phyloP scores from a whole-genome alignment of 169 alveolate species.

The Plasmodium adleri region DNA sequence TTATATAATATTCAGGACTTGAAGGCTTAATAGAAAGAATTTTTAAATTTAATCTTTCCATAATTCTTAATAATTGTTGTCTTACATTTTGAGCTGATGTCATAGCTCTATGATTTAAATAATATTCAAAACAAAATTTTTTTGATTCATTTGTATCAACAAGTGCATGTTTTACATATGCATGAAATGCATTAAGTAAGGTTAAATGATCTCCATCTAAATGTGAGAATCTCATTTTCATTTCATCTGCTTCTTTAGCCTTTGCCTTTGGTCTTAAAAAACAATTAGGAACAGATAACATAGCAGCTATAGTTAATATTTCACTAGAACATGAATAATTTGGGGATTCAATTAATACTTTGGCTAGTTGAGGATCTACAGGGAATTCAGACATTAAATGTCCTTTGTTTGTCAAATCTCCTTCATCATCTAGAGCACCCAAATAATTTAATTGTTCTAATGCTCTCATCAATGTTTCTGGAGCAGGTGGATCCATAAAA shows the following conservation, averaged over 20 bases:
- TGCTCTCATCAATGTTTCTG: conserved; percentile 98
- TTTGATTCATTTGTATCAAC: conserved; percentile 84
- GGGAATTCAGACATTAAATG: conserved; percentile 98
- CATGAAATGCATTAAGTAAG: conserved; percentile 89
- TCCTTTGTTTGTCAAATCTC: conserved; percentile 97
- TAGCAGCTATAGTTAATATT: conserved; percentile 92
- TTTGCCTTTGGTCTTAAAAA: conserved; percentile 95
- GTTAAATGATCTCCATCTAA: conserved; percentile 99
- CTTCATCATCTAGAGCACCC: conserved; percentile 99
- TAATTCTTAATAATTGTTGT: conserved; percentile 90
- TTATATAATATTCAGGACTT: conserved; percentile 40
- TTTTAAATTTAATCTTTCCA: conserved; percentile 85
- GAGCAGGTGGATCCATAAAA: conserved; percentile 99
- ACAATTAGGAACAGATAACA: conserved; percentile 94
- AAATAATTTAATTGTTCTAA: conserved; percentile 95
- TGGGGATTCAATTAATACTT: conserved; percentile 91
- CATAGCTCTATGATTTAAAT: conserved; percentile 91
- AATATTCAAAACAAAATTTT: conserved; percentile 93
- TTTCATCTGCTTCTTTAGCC: conserved; percentile 93
- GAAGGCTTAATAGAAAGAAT: conserved; percentile 71
- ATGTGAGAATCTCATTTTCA: conserved; percentile 94
- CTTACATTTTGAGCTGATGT: conserved; percentile 93
- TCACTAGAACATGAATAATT: conserved; percentile 91
- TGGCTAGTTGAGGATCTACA: conserved; percentile 98
- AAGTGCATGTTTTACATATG: conserved; percentile 35